Evolutionary conservation across 352 stramenopile genomes (phyloP), one percentile per base, ranked within the genome.

Genomic region (Pythium aristosporum): DNA sequence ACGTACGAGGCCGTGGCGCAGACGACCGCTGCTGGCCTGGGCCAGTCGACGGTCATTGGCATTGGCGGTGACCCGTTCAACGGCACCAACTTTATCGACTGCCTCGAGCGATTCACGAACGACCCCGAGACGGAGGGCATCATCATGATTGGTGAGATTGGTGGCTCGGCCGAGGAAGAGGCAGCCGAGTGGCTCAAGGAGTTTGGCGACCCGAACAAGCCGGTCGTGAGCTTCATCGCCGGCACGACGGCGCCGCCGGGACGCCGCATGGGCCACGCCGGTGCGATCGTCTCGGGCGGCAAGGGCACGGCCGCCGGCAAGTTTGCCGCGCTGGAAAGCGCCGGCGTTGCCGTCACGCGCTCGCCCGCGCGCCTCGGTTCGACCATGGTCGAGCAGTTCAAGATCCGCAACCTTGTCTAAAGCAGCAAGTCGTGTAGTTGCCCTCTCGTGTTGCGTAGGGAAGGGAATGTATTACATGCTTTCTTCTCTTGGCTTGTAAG

Each of bases 121-220:
- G 98, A 99, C 88, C 97, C 97, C 3, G 85, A 99, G 82, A 99
- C 97, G 12, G 92, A 98, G 67, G 94, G 97, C 51, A 99, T 99
- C 81, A 99, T 99, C 67, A 99, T 99, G 97, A 99, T 99, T 74
- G 98, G 98, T 65, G 98, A 99, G 83, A 99, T 99, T 79, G 98
- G 98, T 63, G 98, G 98, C 58, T 92, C 78, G 44, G 97, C 97
- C 18, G 98, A 99, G 79, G 98, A 99, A 76, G 96, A 99, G 71
- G 97, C 98, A 44, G 97, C 97, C 32, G 97, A 99, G 73, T 99
- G 97, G 97, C 89, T 99, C 69, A 97, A 97, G 79, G 86, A 89
- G 63, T 87, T 99, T 76, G 98, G 97, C 47, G 90, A 99, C 78
- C 95, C 94, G 37, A 98, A 98, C 77, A 99, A 99, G 89, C 98